These are phyloP conservation scores for Penicillium palitans DNA, from an alignment of 2,329 filamentous ascomycete genomes.

Conservation along the genomic window DNA sequence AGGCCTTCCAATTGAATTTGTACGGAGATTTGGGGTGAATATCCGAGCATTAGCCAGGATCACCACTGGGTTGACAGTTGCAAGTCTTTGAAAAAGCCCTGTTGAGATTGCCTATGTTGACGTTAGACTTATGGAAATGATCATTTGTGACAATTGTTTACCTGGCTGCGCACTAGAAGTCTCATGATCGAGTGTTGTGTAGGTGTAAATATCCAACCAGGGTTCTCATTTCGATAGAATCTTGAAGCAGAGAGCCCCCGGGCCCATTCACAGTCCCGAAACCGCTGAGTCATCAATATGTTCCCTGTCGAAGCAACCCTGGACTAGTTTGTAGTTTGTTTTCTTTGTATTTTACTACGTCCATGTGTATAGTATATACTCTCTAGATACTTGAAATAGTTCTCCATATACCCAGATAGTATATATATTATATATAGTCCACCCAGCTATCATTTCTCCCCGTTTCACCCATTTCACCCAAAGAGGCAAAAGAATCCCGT, in stretches of 20 bases:
- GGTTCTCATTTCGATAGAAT: background rate
- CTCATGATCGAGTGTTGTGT: background rate
- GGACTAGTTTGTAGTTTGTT: background rate
- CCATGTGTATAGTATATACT: background rate
- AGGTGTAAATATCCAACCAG: background rate
- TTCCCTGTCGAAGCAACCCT: background rate
- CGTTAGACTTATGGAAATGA: background rate
- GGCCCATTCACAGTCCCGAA: background rate
- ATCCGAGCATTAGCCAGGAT: background rate
- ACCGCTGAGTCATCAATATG: constrained; percentile 3
- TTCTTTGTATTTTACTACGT: background rate
- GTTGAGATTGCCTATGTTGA: background rate
- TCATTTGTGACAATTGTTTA: background rate
- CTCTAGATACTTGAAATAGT: background rate
- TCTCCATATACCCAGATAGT: background rate
- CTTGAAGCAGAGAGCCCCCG: background rate
- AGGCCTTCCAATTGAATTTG: background rate
- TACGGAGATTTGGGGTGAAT: background rate
- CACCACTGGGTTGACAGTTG: background rate
- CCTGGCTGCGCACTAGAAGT: background rate
- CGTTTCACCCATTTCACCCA: background rate
- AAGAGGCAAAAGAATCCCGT: constrained; percentile 21
- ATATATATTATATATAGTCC: background rate
- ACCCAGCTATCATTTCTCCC: background rate
- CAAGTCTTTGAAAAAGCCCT: background rate